Percentiles rank a stretch among this genome's conserved stretches.
Conservation (phyloP, 257 asterid species). For the Penstemon eatonii region DNA sequence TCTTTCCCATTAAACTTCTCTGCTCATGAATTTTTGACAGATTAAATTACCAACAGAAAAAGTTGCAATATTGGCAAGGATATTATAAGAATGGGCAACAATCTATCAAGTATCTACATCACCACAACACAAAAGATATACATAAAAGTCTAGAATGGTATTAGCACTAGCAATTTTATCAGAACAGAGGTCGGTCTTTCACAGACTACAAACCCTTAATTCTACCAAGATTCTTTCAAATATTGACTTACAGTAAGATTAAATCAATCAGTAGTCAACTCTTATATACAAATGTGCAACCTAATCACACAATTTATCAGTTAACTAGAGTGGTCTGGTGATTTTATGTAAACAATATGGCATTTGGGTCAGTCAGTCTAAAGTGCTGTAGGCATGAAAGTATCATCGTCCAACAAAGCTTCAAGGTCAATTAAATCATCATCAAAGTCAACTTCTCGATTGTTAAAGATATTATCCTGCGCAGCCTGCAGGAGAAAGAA, state of each 20-base stretch:
- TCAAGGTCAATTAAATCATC: slow-evolving; percentile 72
- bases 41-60: no score
- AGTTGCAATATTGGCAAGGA: no score
- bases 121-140: no score
- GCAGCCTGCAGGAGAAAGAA: slow-evolving; percentile 53
- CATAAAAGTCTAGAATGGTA: no score
- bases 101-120: no score
- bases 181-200: no score
- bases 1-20: no score
- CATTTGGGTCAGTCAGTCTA: background rate
- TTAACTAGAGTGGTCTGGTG: background rate
- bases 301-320: background rate
- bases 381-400: slow-evolving; percentile 41
- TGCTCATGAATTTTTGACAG: no score
- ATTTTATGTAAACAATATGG: background rate
- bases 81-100: no score
- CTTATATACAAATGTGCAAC: background rate
- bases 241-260: background rate
- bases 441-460: slow-evolving; percentile 51
- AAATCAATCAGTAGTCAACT: background rate
- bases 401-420: slow-evolving; percentile 70
- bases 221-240: background rate
- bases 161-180: no score
- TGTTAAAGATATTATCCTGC: slow-evolving; percentile 46
- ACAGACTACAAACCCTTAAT: background rate